Percentiles rank a stretch among this genome's conserved stretches.
Evolutionary conservation across 2,329 filamentous ascomycete species (phyloP).

Genomic region (Coleophoma cylindrospora): DNA sequence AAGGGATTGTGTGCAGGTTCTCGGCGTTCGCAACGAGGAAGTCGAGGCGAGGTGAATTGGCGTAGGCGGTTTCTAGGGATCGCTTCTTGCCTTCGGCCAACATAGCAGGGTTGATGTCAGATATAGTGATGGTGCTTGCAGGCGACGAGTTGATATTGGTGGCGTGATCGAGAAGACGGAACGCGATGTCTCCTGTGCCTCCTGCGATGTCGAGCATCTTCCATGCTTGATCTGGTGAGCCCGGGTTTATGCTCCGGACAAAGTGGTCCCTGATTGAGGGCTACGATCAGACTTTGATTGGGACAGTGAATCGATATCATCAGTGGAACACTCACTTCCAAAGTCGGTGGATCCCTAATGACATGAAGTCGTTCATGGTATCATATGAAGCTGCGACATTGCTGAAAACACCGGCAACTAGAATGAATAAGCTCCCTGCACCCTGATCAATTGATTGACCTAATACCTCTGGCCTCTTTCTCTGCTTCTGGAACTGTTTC

Average conservation of each 20-base stretch:
- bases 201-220: slow-evolving; percentile 93
- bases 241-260: slow-evolving; percentile 81
- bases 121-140: slow-evolving; percentile 79
- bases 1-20: slow-evolving; percentile 59
- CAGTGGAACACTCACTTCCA: slow-evolving; percentile 61
- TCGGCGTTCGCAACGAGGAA: slow-evolving; percentile 94
- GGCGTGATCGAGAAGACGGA: slow-evolving; percentile 88
- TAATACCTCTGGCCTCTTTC: slow-evolving; percentile 27
- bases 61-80: slow-evolving; percentile 49
- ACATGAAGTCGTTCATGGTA: slow-evolving; percentile 99
- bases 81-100: slow-evolving; percentile 81
- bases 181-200: slow-evolving; percentile 95
- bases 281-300: background rate
- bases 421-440: slow-evolving; percentile 4
- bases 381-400: slow-evolving; percentile 88
- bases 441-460: background rate
- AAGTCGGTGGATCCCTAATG: slow-evolving; percentile 88
- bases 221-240: slow-evolving; percentile 45
- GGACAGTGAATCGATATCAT: background rate
- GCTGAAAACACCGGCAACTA: slow-evolving; percentile 73
- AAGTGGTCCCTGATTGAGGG: slow-evolving; percentile 69
- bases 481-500: slow-evolving; percentile 28
- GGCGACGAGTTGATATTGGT: slow-evolving; percentile 75
- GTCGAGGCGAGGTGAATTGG: slow-evolving; percentile 51
- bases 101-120: slow-evolving; percentile 97